These are phyloP conservation scores for Austroboletus sp. DNA, from an alignment of 1,284 basidiomycete genomes.

Conservation along the genomic window DNA sequence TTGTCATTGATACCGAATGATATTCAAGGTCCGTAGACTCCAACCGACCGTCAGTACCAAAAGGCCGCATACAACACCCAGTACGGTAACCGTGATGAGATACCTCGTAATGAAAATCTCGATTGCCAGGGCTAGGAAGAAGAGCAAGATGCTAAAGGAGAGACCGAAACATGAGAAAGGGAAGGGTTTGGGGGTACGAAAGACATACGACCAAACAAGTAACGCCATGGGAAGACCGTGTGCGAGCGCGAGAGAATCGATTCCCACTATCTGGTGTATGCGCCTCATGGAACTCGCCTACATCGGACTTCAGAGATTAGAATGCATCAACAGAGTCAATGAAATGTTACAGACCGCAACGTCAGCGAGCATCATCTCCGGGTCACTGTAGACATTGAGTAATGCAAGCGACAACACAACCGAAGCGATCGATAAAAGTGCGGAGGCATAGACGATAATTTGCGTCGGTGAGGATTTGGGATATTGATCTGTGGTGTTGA, in stretches of 20 bases:
- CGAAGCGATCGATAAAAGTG: slow-evolving; percentile 13
- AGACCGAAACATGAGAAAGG: neutral
- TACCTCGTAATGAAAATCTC: neutral
- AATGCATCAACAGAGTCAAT: neutral
- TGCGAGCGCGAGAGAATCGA: slow-evolving; percentile 2
- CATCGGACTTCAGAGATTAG: neutral
- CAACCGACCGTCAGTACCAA: neutral
- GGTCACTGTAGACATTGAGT: slow-evolving; percentile 18
- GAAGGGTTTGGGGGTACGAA: neutral
- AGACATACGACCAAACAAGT: neutral
- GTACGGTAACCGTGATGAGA: neutral
- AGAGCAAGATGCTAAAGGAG: neutral
- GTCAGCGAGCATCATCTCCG: slow-evolving; percentile 2
- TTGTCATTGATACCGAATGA: neutral
- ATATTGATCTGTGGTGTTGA: too few relatives aligned
- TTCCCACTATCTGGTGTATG: neutral
- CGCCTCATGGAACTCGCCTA: neutral
- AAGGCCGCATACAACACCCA: neutral
- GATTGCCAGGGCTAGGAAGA: neutral
- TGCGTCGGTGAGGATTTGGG: neutral
- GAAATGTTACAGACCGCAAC: slow-evolving; percentile 10
- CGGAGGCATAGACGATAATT: slow-evolving; percentile 11
- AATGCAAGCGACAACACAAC: slow-evolving; percentile 15
- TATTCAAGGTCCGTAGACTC: neutral
- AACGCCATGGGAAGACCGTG: slow-evolving; percentile 7